Evolutionary conservation across 2,329 filamentous ascomycete species (phyloP).

Genomic region (Plenodomus tracheiphilus): DNA sequence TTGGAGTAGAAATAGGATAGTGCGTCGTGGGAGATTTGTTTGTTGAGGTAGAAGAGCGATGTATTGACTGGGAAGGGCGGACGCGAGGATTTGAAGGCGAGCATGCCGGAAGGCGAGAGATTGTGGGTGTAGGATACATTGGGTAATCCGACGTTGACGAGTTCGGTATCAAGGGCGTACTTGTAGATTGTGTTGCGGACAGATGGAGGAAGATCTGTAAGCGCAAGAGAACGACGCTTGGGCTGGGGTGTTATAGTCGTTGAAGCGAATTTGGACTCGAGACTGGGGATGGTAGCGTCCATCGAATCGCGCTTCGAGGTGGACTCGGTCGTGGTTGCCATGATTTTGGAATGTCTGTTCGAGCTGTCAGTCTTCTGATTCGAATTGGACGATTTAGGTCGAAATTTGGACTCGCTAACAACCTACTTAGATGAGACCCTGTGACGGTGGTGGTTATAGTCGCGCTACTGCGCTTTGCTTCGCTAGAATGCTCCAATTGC

Average conservation of each 20-base stretch:
- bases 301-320: slow-evolving; percentile 36
- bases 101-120: slow-evolving; percentile 16
- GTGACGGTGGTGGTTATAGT: neutral
- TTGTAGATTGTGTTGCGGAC: slow-evolving; percentile 41
- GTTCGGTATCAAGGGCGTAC: slow-evolving; percentile 38
- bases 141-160: slow-evolving; percentile 32
- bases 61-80: slow-evolving; percentile 30
- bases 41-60: slow-evolving; percentile 32
- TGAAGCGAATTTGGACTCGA: slow-evolving; percentile 10
- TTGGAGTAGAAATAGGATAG: slow-evolving; percentile 36
- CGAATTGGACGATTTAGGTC: neutral
- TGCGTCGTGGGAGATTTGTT: slow-evolving; percentile 26
- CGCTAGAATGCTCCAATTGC: neutral
- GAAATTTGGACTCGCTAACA: neutral
- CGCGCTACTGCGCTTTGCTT: neutral
- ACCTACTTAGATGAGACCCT: neutral
- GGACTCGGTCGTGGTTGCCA: slow-evolving; percentile 10
- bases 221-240: slow-evolving; percentile 28
- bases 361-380: neutral
- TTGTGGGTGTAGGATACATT: slow-evolving; percentile 38
- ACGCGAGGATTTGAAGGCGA: slow-evolving; percentile 35
- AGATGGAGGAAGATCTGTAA: slow-evolving; percentile 31
- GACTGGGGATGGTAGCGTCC: slow-evolving; percentile 25
- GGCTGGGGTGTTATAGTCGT: slow-evolving; percentile 10
- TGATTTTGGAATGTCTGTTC: neutral